Conservation (phyloP, 768 basidiomycete genomes). For the Ramaria sp. region DNA sequence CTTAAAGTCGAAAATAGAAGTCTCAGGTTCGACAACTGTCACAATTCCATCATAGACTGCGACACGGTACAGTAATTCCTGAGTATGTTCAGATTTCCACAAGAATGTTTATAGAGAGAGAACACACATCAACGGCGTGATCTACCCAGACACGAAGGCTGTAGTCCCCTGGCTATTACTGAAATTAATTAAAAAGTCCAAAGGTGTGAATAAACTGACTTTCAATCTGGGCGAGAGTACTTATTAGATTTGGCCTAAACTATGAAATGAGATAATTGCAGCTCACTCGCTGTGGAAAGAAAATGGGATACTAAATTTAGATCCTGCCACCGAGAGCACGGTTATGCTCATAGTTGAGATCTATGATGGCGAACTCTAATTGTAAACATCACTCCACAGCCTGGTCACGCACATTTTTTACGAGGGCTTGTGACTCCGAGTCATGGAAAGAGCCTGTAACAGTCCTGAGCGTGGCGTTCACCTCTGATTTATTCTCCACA, state of each 20-base stretch:
- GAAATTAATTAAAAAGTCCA: neutral
- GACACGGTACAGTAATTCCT: slow-evolving; percentile 53
- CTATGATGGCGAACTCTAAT: slow-evolving; percentile 24
- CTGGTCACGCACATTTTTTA: slow-evolving; percentile 57
- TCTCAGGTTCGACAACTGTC: slow-evolving; percentile 69
- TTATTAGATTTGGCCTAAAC: slow-evolving; percentile 12
- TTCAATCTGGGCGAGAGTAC: slow-evolving; percentile 12
- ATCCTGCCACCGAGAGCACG: slow-evolving; percentile 40
- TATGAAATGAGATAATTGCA: neutral
- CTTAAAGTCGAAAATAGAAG: slow-evolving; percentile 70
- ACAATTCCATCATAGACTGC: slow-evolving; percentile 67
- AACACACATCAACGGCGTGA: slow-evolving; percentile 48
- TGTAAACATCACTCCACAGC: neutral
- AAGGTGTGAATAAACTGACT: slow-evolving; percentile 5
- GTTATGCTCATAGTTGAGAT: slow-evolving; percentile 46
- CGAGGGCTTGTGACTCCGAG: slow-evolving; percentile 46
- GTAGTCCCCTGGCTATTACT: slow-evolving; percentile 57
- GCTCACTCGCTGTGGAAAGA: slow-evolving; percentile 76
- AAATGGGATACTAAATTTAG: slow-evolving; percentile 59
- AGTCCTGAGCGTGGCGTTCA: slow-evolving; percentile 56
- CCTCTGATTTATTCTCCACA: slow-evolving; percentile 68
- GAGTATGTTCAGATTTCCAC: neutral
- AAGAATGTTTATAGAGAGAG: neutral
- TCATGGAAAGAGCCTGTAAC: slow-evolving; percentile 61
- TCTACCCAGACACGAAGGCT: slow-evolving; percentile 72